Base-by-base conservation (phyloP, 495 filamentous ascomycete genomes). In the Neurospora sublineolata region DNA sequence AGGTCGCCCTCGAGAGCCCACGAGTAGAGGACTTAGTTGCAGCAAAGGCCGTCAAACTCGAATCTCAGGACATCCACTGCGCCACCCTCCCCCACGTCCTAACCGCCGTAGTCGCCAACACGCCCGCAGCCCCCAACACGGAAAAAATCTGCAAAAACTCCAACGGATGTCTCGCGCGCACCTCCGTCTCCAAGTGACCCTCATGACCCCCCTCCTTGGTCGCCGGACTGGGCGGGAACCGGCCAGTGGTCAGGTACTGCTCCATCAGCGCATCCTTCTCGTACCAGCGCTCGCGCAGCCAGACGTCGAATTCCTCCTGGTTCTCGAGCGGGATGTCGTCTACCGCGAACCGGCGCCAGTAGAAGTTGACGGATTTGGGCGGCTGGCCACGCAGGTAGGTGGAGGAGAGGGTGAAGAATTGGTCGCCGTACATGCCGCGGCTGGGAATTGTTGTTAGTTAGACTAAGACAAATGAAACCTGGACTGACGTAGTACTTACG, bases 281-380 rank as follows among this genome's bases (percentile, higher is more conserved):
- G 46, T 86, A 84, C 92, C 92, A 95, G 33, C 91, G 85, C 70
- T 89, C 82, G 39, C 87, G 84, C 7, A 94, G 83, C 93, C 93
- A 95, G n/a, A 82, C 69, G 37, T 91, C 89, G 73, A 95, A 94
- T 33, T 82, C 78, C 68, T 89, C 86, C 11, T 79, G 79, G 76
- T 87, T 86, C 37, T 89, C 83, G 18, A 93, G 75, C 0, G 92
- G 92, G 20, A 95, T 93, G 39, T 87, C 84, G 41, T 81, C 82
- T 10, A 93, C 70, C 0, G 82, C 79, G 75, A 94, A 94, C 4
- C 91, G 86, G 16, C 92, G 86, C 91, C 91, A 95, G 79, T 94
- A 88, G 83, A 95, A 92, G 77, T 94, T 94, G 70, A 94, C 91
- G 0, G 90, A 93, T 76, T 92, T 93, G 3, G 92, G 92, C 4